phyloP scores from a whole-genome alignment of 2,329 filamentous ascomycete genomes.

The Pyricularia grisea region DNA sequence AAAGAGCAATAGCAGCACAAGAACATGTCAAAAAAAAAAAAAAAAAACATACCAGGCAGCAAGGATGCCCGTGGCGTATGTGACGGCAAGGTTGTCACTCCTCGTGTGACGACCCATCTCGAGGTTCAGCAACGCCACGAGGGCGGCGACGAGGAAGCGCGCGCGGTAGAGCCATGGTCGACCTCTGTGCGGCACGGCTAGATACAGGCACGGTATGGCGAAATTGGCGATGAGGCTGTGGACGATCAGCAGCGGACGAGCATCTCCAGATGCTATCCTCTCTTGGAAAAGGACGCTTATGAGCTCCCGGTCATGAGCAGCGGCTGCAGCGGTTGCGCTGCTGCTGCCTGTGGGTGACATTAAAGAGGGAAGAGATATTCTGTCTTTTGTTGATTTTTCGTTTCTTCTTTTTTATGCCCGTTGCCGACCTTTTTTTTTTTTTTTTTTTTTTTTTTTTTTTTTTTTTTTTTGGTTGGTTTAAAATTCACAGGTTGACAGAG shows the following conservation, averaged over 20 bases:
- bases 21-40: not conserved
- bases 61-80: conserved; percentile 41
- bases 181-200: conserved; percentile 39
- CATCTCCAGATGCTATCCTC: conserved; percentile 14
- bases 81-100: conserved; percentile 40
- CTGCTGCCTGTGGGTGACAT: not conserved
- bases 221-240: conserved; percentile 37
- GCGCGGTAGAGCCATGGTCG: conserved; percentile 40
- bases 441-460: too few relatives aligned
- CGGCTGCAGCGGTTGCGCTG: not conserved
- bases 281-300: conserved; percentile 13
- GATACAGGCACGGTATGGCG: conserved; percentile 42
- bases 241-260: conserved; percentile 40
- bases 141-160: conserved; percentile 38
- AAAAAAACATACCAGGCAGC: conserved; percentile 27
- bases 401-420: too few relatives aligned
- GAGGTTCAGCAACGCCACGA: conserved; percentile 32
- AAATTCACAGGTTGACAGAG: too few relatives aligned
- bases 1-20: not conserved
- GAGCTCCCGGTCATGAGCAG: not conserved
- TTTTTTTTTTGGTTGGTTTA: too few relatives aligned
- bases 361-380: too few relatives aligned
- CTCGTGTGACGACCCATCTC: conserved; percentile 30
- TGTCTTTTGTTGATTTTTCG: too few relatives aligned
- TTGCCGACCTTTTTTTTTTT: too few relatives aligned